Conservation (phyloP, 352 stramenopile species). For the Phytophthora pinifolia region DNA sequence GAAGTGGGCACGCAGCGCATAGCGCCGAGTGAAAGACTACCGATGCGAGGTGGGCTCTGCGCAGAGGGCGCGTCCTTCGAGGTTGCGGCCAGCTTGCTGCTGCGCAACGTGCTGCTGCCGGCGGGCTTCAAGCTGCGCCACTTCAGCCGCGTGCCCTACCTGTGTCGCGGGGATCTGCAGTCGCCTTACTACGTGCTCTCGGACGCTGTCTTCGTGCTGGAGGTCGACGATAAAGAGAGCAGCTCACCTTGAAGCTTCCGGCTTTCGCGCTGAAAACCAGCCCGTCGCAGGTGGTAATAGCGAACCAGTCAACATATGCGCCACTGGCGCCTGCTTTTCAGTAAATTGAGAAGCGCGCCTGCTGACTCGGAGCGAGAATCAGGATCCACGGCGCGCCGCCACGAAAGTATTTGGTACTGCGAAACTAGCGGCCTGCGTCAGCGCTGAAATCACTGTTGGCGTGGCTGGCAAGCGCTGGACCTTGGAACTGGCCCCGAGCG, state of each 20-base stretch:
- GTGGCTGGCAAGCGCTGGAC: neutral
- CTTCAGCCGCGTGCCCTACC: slow-evolving; percentile 84
- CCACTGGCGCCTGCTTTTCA: slow-evolving; percentile 18
- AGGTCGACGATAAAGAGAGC: slow-evolving; percentile 41
- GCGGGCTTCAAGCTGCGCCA: slow-evolving; percentile 76
- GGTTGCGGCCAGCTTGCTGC: slow-evolving; percentile 51
- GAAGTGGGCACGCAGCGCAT: slow-evolving; percentile 73
- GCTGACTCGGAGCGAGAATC: slow-evolving; percentile 5
- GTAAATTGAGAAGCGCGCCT: slow-evolving; percentile 2
- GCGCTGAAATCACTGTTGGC: slow-evolving; percentile 22
- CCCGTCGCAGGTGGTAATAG: slow-evolving; percentile 4
- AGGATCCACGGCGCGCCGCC: slow-evolving; percentile 1
- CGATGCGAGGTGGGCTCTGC: slow-evolving; percentile 69
- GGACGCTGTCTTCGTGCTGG: slow-evolving; percentile 83
- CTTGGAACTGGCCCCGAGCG: no score
- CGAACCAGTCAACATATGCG: slow-evolving; percentile 8
- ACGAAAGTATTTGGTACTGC: neutral
- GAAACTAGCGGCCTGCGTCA: slow-evolving; percentile 18
- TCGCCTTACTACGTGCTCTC: slow-evolving; percentile 85
- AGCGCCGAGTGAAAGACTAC: slow-evolving; percentile 56
- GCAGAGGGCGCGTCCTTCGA: slow-evolving; percentile 69
- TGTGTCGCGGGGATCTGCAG: slow-evolving; percentile 75
- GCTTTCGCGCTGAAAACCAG: neutral
- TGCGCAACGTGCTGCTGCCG: slow-evolving; percentile 66
- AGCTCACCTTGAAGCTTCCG: slow-evolving; percentile 3